Evolutionary conservation across 2,329 filamentous ascomycete genomes (phyloP).

Genomic region (Rhexocercosporidium sp.): DNA sequence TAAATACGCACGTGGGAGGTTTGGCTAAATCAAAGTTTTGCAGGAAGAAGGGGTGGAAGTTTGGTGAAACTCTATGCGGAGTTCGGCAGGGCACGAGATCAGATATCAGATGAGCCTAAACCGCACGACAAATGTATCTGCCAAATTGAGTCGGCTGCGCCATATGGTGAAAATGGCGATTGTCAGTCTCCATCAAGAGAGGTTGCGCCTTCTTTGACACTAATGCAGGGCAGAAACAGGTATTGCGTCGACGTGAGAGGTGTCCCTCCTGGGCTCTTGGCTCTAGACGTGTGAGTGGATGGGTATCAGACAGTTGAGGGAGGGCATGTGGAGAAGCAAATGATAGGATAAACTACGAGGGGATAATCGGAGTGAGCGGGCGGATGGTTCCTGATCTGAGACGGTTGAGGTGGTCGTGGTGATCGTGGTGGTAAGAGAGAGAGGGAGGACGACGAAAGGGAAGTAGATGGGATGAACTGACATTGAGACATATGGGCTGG

Average conservation of each 20-base stretch:
- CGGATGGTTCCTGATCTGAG: neutral
- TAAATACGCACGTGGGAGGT: neutral
- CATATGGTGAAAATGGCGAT: neutral
- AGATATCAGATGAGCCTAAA: neutral
- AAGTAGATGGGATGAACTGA: neutral
- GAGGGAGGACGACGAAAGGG: neutral
- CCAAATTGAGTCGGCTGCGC: neutral
- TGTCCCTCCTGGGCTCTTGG: neutral
- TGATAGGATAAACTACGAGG: neutral
- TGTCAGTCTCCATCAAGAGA: neutral
- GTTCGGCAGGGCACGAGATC: neutral
- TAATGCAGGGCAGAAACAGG: constrained; percentile 21
- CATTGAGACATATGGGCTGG: too few species aligned
- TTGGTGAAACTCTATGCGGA: neutral
- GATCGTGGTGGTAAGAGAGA: neutral
- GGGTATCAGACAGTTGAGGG: constrained; percentile 2
- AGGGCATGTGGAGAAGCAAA: neutral
- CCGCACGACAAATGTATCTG: neutral
- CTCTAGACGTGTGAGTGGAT: too few species aligned
- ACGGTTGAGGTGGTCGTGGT: neutral
- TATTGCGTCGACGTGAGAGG: neutral
- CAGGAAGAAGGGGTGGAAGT: neutral
- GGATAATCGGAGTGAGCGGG: too few species aligned
- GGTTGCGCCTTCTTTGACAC: constrained; percentile 2
- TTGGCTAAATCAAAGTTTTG: neutral